Conservation (phyloP, 1,284 basidiomycete genomes). For the Agroathelia rolfsii region DNA sequence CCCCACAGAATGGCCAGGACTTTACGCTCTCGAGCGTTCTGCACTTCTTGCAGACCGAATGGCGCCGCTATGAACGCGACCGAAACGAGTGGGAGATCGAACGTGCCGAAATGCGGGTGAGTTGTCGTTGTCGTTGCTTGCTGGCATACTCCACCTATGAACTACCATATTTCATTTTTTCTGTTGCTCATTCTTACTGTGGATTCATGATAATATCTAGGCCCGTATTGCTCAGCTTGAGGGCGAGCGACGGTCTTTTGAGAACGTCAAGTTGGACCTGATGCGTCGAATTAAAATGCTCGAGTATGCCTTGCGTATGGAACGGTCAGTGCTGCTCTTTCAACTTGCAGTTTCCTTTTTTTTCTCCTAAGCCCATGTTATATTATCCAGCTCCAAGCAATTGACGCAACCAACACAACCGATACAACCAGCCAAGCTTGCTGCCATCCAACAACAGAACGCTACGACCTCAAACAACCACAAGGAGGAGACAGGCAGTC, state of each 20-base stretch:
- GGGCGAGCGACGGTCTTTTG: constrained; percentile 91
- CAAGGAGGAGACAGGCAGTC: constrained; percentile 59
- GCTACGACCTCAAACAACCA: constrained; percentile 37
- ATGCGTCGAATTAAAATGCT: constrained; percentile 98
- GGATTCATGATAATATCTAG: constrained; percentile 25
- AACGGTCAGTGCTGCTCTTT: constrained; percentile 55
- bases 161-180: not conserved
- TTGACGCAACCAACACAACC: constrained; percentile 47
- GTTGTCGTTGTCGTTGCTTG: constrained; percentile 26
- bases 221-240: constrained; percentile 96
- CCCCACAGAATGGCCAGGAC: constrained; percentile 75
- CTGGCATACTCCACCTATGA: constrained; percentile 6
- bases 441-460: constrained; percentile 44
- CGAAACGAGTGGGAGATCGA: constrained; percentile 99
- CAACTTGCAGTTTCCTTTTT: constrained; percentile 14
- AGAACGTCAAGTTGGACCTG: constrained; percentile 93
- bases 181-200: not conserved
- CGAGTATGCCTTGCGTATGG: constrained; percentile 90
- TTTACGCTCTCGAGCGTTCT: constrained; percentile 91
- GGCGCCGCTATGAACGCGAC: constrained; percentile 93
- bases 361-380: constrained; percentile 22
- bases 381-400: constrained; percentile 63
- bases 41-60: constrained; percentile 97
- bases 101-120: constrained; percentile 93
- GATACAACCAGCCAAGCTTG: constrained; percentile 50